A percentile compares a stretch with the other conserved stretches of the same genome.
Conservation (phyloP, 345 rosid species). For the Salix brachista region DNA sequence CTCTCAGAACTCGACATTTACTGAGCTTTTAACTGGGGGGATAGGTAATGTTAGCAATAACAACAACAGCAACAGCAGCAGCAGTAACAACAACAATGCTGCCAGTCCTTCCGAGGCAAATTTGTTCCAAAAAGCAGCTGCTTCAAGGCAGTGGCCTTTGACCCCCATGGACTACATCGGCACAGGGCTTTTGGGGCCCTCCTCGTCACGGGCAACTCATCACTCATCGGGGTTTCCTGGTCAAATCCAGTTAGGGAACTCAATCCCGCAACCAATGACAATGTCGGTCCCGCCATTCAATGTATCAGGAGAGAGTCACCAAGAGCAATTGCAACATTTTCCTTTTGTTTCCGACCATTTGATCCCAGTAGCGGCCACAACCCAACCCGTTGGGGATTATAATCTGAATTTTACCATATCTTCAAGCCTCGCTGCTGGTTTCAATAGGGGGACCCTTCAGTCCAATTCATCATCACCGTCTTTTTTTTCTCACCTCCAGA, state of each 20-base stretch:
- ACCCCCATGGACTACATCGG: conserved; percentile 62
- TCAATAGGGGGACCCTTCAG: conserved; percentile 99
- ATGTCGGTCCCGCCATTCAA: conserved; percentile 36
- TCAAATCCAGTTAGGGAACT: conserved; percentile 44
- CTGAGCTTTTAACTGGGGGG: conserved; percentile 78
- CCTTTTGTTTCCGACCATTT: conserved; percentile 74
- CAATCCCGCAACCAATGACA: conserved; percentile 28
- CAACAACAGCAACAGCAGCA: conserved; percentile 10
- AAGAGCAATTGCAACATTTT: conserved; percentile 52
- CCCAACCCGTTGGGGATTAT: conserved; percentile 42
- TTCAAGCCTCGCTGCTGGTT: conserved; percentile 72
- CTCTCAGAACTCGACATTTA: conserved; percentile 58
- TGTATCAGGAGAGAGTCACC: conserved; percentile 39
- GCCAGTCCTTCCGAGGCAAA: conserved; percentile 41
- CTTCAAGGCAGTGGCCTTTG: conserved; percentile 53
- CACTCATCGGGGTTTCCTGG: conserved; percentile 42
- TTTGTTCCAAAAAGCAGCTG: conserved; percentile 33
- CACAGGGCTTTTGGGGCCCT: conserved; percentile 45
- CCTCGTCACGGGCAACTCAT: conserved; percentile 33
- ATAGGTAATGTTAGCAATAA: conserved; percentile 25
- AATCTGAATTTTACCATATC: conserved; percentile 83
- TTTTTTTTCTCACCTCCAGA: conserved; percentile 64
- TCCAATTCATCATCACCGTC: conserved; percentile 85
- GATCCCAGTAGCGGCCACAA: conserved; percentile 54
- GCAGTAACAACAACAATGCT: not conserved